phyloP scores from a whole-genome alignment of 805 yeast genomes.

The Saturnispora silvae region DNA sequence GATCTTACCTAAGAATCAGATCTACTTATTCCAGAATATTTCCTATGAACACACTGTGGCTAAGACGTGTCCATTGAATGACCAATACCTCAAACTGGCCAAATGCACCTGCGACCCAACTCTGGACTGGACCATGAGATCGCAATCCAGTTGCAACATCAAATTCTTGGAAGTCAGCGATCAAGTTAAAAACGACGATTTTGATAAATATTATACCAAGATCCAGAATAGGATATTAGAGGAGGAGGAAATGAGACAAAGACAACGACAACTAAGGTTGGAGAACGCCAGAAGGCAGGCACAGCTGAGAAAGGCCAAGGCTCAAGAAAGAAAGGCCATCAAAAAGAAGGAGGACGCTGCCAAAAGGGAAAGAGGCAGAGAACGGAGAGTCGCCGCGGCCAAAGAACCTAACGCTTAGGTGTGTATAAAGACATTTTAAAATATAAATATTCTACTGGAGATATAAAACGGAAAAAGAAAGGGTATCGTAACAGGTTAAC shows the following conservation, averaged over 20 bases:
- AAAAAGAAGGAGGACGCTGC: constrained; percentile 1
- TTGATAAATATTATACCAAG: constrained; percentile 14
- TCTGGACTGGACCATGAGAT: constrained; percentile 56
- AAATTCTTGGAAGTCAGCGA: constrained; percentile 18
- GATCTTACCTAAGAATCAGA: constrained; percentile 44
- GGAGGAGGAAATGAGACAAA: constrained; percentile 9
- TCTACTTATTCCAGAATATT: constrained; percentile 71
- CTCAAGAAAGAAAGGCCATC: constrained; percentile 3
- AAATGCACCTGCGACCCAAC: constrained; percentile 66
- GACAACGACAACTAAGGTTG: constrained; percentile 9
- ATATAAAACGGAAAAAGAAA: not conserved
- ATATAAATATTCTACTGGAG: too few relatives aligned
- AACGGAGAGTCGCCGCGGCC: not conserved
- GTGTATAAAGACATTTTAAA: not conserved
- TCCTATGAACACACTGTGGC: constrained; percentile 79
- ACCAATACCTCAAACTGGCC: constrained; percentile 38
- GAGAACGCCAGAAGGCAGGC: constrained; percentile 8
- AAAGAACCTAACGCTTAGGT: too few relatives aligned
- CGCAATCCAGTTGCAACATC: constrained; percentile 21
- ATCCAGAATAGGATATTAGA: constrained; percentile 9
- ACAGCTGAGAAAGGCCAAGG: constrained; percentile 4
- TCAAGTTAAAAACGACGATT: constrained; percentile 17
- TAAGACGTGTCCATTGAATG: constrained; percentile 67
- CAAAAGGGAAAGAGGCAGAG: constrained; percentile 3
- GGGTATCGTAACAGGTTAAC: not conserved